Conservation (phyloP, 176 grass and related monocot genomes). For the Zoysia japonica region DNA sequence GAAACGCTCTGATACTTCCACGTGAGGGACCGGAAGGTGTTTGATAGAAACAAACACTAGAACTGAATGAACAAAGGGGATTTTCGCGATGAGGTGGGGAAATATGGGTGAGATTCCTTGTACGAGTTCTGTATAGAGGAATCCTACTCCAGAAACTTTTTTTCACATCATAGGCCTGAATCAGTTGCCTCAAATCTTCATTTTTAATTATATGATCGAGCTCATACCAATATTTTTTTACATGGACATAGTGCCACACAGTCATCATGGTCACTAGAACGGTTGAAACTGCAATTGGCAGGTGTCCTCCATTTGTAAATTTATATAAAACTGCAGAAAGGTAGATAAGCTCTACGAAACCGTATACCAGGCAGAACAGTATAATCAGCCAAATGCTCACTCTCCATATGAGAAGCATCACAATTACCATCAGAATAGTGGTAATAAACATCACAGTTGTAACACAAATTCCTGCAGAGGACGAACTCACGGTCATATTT, state of each 20-base stretch:
- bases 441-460: conserved; percentile 70
- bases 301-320: conserved; percentile 64
- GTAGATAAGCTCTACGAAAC: conserved; percentile 56
- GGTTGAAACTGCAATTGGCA: conserved; percentile 8
- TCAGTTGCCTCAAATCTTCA: conserved; percentile 18
- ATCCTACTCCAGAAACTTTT: conserved; percentile 53
- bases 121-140: conserved; percentile 70
- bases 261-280: conserved; percentile 41
- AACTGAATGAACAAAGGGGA: conserved; percentile 66
- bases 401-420: conserved; percentile 89
- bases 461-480: conserved; percentile 62
- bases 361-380: conserved; percentile 56
- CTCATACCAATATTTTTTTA: conserved; percentile 48
- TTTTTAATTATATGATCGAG: conserved; percentile 44
- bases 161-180: conserved; percentile 42
- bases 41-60: conserved; percentile 79
- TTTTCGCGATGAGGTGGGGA: conserved; percentile 56
- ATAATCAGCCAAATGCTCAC: conserved; percentile 43
- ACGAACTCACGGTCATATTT: too few relatives aligned
- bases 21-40: conserved; percentile 60
- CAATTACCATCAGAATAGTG: conserved; percentile 58
- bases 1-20: conserved; percentile 54
- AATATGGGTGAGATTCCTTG: conserved; percentile 74
- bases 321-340: conserved; percentile 63
- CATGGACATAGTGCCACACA: conserved; percentile 63